Evolutionary conservation across 2,329 filamentous ascomycete genomes (phyloP).

Genomic region (Colletotrichum eremochloae): DNA sequence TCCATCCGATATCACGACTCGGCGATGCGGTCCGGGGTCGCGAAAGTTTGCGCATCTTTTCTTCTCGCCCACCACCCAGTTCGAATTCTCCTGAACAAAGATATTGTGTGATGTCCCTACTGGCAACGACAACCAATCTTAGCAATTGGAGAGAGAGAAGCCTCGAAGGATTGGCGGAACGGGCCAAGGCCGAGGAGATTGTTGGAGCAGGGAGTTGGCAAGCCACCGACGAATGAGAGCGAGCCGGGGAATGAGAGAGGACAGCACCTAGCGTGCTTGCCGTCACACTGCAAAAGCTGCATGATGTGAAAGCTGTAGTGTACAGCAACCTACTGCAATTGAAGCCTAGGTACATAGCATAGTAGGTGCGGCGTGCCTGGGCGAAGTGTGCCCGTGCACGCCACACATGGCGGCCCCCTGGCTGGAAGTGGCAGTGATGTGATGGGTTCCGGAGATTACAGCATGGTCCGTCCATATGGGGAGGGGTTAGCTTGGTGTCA

Average conservation of each 20-base stretch:
- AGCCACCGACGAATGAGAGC: constrained; percentile 24
- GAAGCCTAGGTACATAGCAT: not conserved
- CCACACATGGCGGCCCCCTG: constrained; percentile 35
- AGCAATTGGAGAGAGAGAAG: constrained; percentile 11
- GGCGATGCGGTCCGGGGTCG: constrained; percentile 13
- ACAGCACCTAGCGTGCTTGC: constrained; percentile 26
- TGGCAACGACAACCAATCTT: not conserved
- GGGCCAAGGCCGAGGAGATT: constrained; percentile 18
- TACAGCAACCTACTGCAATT: not conserved
- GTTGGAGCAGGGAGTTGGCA: constrained; percentile 22
- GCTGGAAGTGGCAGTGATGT: constrained; percentile 41
- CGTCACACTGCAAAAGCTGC: constrained; percentile 31
- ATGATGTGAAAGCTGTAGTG: constrained; percentile 14
- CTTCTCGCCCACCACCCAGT: not conserved
- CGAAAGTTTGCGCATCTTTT: constrained; percentile 1
- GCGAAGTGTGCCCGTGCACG: constrained; percentile 45
- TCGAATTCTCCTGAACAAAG: not conserved
- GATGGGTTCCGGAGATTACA: constrained; percentile 41
- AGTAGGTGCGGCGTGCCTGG: constrained; percentile 36
- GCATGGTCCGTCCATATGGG: constrained; percentile 28
- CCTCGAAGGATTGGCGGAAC: constrained; percentile 25
- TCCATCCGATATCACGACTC: constrained; percentile 10
- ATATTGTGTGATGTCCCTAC: not conserved
- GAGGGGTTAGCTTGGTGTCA: constrained; percentile 24
- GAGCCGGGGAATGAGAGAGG: constrained; percentile 27